These are phyloP conservation scores for Ambrosia hybrid DNA, from an alignment of 140 eudicot genomes.

Conservation along the genomic window DNA sequence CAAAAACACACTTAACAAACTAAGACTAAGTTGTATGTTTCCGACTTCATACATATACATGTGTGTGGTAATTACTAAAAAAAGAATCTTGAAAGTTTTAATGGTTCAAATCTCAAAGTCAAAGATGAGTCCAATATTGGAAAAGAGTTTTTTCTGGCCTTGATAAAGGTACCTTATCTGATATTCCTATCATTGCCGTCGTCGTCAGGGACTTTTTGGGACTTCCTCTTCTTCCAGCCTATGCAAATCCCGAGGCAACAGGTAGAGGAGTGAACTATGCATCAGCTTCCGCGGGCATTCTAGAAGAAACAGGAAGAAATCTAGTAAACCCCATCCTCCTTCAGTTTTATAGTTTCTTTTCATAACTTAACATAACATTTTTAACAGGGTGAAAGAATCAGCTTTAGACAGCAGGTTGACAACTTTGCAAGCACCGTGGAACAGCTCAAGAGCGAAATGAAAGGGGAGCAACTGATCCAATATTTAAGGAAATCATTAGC, in stretches of 20 bases:
- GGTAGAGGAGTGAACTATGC: slow-evolving; percentile 65
- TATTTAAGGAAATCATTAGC: slow-evolving; percentile 53
- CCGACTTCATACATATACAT: too few relatives aligned
- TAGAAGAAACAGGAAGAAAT: slow-evolving; percentile 61
- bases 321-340: slow-evolving; percentile 37
- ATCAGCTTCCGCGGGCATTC: slow-evolving; percentile 84
- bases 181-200: background rate
- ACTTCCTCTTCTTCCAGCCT: slow-evolving; percentile 55
- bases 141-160: too few relatives aligned
- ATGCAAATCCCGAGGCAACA: slow-evolving; percentile 26
- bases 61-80: too few relatives aligned
- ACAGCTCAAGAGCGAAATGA: slow-evolving; percentile 41
- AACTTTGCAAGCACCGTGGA: slow-evolving; percentile 53
- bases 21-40: too few relatives aligned
- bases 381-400: slow-evolving; percentile 55
- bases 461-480: slow-evolving; percentile 26
- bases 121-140: too few relatives aligned
- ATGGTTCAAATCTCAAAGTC: too few relatives aligned
- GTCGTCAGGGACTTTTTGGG: slow-evolving; percentile 48
- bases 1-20: too few relatives aligned
- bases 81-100: too few relatives aligned
- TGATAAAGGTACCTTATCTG: too few relatives aligned
- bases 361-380: background rate
- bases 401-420: slow-evolving; percentile 55
- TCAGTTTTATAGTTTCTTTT: background rate